Conservation (phyloP, 139 green algal genomes). For the Tetratostichococcus sp. region DNA sequence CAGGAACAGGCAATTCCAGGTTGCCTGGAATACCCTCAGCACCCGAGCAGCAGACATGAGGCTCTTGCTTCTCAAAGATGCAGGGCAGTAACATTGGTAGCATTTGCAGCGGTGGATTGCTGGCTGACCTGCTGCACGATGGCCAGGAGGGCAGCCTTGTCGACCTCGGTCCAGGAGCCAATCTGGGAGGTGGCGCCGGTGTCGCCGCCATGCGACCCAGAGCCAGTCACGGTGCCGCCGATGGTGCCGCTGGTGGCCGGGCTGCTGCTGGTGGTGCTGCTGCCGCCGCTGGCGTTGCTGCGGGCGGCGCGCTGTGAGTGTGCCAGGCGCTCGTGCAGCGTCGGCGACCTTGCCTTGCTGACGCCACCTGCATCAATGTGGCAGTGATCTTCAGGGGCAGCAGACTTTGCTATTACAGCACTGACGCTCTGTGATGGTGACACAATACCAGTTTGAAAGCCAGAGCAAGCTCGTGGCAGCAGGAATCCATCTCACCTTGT, state of each 20-base stretch:
- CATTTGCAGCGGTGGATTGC: too few species aligned
- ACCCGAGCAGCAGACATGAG: too few species aligned
- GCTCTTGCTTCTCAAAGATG: too few species aligned
- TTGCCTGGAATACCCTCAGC: too few species aligned
- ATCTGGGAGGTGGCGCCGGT: background rate
- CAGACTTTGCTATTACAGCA: too few species aligned
- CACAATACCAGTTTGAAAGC: too few species aligned
- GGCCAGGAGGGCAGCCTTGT: conserved; percentile 7
- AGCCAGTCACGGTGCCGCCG: background rate
- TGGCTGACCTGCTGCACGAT: background rate
- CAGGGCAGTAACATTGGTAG: too few species aligned
- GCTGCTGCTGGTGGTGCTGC: background rate
- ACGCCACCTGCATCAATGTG: background rate
- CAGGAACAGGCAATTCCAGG: too few species aligned
- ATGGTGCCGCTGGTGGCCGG: background rate
- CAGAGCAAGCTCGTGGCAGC: too few species aligned
- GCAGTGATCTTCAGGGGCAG: too few species aligned
- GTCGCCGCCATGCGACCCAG: background rate
- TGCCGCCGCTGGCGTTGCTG: background rate
- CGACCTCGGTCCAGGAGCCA: conserved; percentile 10
- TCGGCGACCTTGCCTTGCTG: background rate
- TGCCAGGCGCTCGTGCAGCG: background rate
- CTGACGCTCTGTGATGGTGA: too few species aligned
- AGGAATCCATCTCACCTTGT: background rate
- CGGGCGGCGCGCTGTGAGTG: background rate